Conservation (phyloP, 768 basidiomycete genomes). For the Termitomyces sp. region DNA sequence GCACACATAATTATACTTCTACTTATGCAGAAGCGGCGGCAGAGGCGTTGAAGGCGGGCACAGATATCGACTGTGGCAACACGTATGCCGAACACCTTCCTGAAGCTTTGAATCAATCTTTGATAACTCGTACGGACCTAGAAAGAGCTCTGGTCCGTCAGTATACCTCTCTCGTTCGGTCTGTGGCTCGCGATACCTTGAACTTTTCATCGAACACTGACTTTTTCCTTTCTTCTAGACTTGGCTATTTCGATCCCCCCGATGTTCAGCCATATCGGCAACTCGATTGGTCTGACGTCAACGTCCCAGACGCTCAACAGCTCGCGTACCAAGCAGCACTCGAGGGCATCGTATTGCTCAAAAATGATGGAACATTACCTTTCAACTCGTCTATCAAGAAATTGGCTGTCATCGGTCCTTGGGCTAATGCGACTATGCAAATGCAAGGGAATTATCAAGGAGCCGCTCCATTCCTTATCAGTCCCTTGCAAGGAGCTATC, state of each 20-base stretch:
- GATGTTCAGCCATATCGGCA: constrained; percentile 48
- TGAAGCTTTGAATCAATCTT: constrained; percentile 42
- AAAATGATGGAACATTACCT: constrained; percentile 62
- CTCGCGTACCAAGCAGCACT: constrained; percentile 49
- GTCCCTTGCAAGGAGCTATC: constrained; percentile 45
- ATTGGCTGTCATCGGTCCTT: constrained; percentile 59
- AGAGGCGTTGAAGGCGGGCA: constrained; percentile 47
- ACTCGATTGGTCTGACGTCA: constrained; percentile 46
- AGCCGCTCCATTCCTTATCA: constrained; percentile 51
- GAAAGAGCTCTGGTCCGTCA: constrained; percentile 40
- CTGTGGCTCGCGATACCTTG: constrained; percentile 5
- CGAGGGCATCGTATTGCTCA: constrained; percentile 56
- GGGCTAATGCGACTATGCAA: constrained; percentile 50
- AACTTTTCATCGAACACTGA: neutral
- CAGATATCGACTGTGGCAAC: constrained; percentile 53
- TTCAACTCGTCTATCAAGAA: constrained; percentile 40
- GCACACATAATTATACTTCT: constrained; percentile 44
- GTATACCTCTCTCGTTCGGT: constrained; percentile 55
- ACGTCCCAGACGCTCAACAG: constrained; percentile 42
- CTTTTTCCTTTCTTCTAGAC: constrained; percentile 25
- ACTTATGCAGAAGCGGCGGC: constrained; percentile 47
- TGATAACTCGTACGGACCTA: constrained; percentile 43
- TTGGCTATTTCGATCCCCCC: constrained; percentile 56
- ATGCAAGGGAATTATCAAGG: constrained; percentile 62
- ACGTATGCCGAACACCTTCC: constrained; percentile 43